Evolutionary conservation across 768 basidiomycete species (phyloP).

Genomic region (Cubamyces sp.): DNA sequence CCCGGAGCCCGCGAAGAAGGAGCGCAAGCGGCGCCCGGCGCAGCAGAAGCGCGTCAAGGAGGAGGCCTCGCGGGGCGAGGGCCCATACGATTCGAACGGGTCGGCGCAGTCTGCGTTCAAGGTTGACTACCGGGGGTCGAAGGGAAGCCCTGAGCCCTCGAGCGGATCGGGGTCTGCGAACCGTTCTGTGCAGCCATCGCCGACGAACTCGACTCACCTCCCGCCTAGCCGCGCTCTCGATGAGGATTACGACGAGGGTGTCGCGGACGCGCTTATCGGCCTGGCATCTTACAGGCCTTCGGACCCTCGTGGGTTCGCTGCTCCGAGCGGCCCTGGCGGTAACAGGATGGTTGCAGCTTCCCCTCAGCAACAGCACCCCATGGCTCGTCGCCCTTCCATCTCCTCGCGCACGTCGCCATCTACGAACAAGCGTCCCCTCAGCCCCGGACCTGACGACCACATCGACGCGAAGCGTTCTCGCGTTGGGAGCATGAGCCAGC

Average conservation of each 20-base stretch:
- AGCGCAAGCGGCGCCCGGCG: constrained; percentile 53
- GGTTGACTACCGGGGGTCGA: constrained; percentile 32
- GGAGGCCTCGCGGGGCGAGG: constrained; percentile 37
- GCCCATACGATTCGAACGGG: constrained; percentile 18
- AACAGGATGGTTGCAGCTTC: constrained; percentile 17
- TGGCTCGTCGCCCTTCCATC: constrained; percentile 47
- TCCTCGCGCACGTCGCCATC: constrained; percentile 66
- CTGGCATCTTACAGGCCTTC: constrained; percentile 42
- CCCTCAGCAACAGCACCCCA: constrained; percentile 24
- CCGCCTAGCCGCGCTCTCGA: constrained; percentile 75
- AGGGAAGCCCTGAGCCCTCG: constrained; percentile 60
- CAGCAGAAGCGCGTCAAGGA: constrained; percentile 39
- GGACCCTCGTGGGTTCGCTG: constrained; percentile 26
- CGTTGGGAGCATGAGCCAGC: constrained; percentile 48
- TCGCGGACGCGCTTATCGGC: constrained; percentile 82
- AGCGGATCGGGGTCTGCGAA: constrained; percentile 64
- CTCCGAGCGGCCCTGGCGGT: constrained; percentile 17
- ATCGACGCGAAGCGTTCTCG: constrained; percentile 66
- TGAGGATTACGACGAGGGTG: constrained; percentile 94
- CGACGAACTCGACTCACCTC: constrained; percentile 61
- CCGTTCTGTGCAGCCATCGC: constrained; percentile 73
- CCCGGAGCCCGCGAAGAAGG: constrained; percentile 56
- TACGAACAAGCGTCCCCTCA: constrained; percentile 69
- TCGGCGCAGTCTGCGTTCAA: constrained; percentile 24
- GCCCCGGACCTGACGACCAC: constrained; percentile 65